Percentiles rank a stretch among this genome's conserved stretches.
Conservation (phyloP, 2,329 filamentous ascomycete genomes). For the Exophiala lecanii-corni region DNA sequence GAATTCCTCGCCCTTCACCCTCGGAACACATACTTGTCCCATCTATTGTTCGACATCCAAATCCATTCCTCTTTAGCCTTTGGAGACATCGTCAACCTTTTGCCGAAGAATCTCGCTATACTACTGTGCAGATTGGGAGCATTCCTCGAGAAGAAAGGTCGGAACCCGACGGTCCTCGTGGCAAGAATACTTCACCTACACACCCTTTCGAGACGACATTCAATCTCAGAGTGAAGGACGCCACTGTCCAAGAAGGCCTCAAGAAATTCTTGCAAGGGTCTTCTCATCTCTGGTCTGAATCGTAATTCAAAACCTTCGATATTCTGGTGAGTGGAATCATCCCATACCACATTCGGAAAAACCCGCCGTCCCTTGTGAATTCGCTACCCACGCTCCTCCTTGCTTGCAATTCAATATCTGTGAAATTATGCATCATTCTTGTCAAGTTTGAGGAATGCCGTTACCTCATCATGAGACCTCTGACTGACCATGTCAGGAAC, state of each 20-base stretch:
- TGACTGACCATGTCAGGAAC: constrained; percentile 13
- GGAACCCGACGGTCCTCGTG: too few species aligned
- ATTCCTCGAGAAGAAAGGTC: too few species aligned
- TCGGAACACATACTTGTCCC: too few species aligned
- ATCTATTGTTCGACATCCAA: too few species aligned
- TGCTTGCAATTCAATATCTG: constrained; percentile 3
- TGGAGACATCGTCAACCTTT: too few species aligned
- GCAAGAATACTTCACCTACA: too few species aligned
- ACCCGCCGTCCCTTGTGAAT: constrained; percentile 17
- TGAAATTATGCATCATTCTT: constrained; percentile 12
- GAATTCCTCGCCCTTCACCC: background rate
- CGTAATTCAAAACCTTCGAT: constrained; percentile 13
- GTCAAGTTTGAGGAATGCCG: background rate
- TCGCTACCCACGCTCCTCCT: background rate
- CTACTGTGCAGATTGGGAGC: too few species aligned
- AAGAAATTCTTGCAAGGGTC: background rate
- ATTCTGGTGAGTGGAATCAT: constrained; percentile 3
- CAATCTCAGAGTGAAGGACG: too few species aligned
- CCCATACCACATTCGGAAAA: constrained; percentile 13
- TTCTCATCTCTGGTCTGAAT: constrained; percentile 12
- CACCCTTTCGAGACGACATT: too few species aligned
- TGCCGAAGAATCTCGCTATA: too few species aligned
- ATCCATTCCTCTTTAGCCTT: too few species aligned
- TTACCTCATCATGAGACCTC: constrained; percentile 1
- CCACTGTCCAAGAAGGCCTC: too few species aligned